Base-by-base conservation (phyloP, 192 early-diverging fungal genomes). In the Coemansia furcata region DNA sequence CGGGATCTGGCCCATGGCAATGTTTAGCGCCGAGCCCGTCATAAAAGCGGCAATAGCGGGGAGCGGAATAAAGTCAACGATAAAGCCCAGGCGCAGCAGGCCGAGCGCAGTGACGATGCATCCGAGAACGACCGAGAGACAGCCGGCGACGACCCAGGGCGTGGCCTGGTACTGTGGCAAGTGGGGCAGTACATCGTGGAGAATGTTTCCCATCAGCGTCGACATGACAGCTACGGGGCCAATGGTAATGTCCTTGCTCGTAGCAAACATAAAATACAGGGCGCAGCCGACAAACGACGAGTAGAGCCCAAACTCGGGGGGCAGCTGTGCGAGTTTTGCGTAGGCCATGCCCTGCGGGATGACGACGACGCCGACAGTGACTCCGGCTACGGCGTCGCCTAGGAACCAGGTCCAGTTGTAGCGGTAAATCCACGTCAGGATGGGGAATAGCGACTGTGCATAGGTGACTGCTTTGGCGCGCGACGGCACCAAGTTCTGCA, bases 1-100 rank as follows among this genome's bases (percentile, higher is more conserved):
- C 12, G 91, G 87, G 46, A 94, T 81, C 66, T 98, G 95, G 55
- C 86, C 85, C 72, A 95, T 87, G 43, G 90, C 85, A 66, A 95
- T 93, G 32, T 86, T 90, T 4, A 92, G 66, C 15, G 90, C 94
- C 21, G 91, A 90, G 9, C 94, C 94, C 2, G 93, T 87, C 67
- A 91, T 94, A 72, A 96, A 98, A 0, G 94, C 94, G 1, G 90
- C 89, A 67, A 98, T 89, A 30, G 92, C 91, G 1, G 94, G 87
- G 21, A 84, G 74, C 30, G 91, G 89, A 68, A 98, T 92, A 67
- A 96, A 95, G 67, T 95, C 91, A 42, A 96, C 89, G 33, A 96
- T 77, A 55, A 93, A 85, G 6, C 95, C 95, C 14, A 98, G 81
- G 6, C 93, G 89, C 17, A 96, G 69, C 10, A 95, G 62, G 23